Evolutionary conservation across 805 yeast species (phyloP), one percentile per base, ranked within the genome.

Genomic region (Candida broadrunensis): DNA sequence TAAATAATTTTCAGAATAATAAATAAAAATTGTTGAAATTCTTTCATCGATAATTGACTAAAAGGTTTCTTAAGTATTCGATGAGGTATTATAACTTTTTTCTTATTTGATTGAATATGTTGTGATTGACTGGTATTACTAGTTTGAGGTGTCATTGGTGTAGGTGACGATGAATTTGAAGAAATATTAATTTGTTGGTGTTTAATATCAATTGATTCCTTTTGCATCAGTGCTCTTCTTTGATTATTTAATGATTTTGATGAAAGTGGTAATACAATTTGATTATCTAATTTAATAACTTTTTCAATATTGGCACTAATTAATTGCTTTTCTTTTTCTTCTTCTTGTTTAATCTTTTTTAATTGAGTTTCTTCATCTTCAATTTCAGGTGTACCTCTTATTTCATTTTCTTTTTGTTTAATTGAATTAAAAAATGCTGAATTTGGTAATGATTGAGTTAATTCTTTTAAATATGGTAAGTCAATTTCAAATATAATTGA

Each of bases 61-160:
- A 70, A 64, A 11, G 74, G 73, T 38, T 67, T 65, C 43, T 56
- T 61, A 33, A 70, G 54, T n/a, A 70, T 65, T 43, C 61, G 61
- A 43, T 70, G 74, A 1, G 75, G 74, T 5, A 69, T 60, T 7
- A 70, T 58, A 8, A 67, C 60, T 47, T 42, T 54, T 59, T 41
- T 60, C 58, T 26, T 32, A 15, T 32, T n/a, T 32, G 36, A 17
- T 24, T 7, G 19, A 9, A 24, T 20, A n/a, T 43, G 47, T 14
- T 24, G 29, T 14, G 11, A 8, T 15, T 11, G 48, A 29, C 9
- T 14, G 9, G 4, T 33, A 5, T 23, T 17, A 15, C 29, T 26
- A 5, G 39, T 26, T 8, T 9, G 29, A 26, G 29, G 29, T 5
- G 30, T 21, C 13, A 24, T 14, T 34, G 25, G 18, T 18, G 18